A percentile compares a stretch with the other conserved stretches of the same genome.
Conservation (phyloP, 345 rosid genomes). For the Lepidium didymum region DNA sequence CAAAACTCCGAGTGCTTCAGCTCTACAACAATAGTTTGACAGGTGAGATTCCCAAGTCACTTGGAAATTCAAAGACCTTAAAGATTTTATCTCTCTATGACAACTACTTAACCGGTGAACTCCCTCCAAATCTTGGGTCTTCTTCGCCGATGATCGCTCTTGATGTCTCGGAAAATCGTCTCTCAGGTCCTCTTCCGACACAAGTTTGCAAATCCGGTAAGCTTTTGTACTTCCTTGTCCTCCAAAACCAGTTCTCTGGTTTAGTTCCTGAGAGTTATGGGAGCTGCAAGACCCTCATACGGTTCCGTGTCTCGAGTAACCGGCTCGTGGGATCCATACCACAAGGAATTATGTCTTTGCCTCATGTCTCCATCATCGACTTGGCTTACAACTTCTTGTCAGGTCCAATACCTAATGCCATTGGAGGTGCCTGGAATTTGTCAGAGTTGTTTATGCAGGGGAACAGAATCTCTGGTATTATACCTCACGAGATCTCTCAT, state of each 20-base stretch:
- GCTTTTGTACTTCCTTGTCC: constrained; percentile 64
- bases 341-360: constrained; percentile 55
- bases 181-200: constrained; percentile 65
- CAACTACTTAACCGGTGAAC: constrained; percentile 65
- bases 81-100: constrained; percentile 58
- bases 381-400: constrained; percentile 57
- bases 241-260: constrained; percentile 65
- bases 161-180: constrained; percentile 73
- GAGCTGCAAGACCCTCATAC: constrained; percentile 53
- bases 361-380: constrained; percentile 84
- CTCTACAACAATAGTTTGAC: constrained; percentile 87
- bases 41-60: constrained; percentile 63
- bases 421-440: constrained; percentile 60
- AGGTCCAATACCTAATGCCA: constrained; percentile 50
- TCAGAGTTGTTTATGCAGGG: constrained; percentile 77
- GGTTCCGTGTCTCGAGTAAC: constrained; percentile 79
- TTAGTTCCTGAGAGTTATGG: constrained; percentile 51
- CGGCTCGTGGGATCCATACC: constrained; percentile 57
- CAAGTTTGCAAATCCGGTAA: constrained; percentile 69
- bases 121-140: constrained; percentile 60
- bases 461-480: constrained; percentile 57
- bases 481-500: constrained; percentile 61
- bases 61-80: constrained; percentile 59
- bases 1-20: constrained; percentile 65
- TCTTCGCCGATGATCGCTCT: constrained; percentile 49